Percentiles rank a stretch among this genome's conserved stretches.
Conservation (phyloP, 176 grass and related monocot genomes). For the Puya raimondii region DNA sequence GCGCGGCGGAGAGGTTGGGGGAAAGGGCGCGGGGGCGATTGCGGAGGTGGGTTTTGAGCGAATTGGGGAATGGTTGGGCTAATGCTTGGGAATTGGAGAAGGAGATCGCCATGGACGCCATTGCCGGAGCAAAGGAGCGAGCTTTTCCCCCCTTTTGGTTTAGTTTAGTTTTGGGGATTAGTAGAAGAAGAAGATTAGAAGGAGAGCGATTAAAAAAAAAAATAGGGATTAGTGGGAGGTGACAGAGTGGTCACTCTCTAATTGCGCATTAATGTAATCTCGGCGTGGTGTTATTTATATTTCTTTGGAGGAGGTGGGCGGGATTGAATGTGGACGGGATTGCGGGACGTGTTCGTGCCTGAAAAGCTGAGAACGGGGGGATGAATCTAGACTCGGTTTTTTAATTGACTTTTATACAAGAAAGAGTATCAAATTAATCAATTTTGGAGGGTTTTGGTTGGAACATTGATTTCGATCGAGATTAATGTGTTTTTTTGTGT, state of each 20-base stretch:
- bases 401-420: neutral
- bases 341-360: neutral
- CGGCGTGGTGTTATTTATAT: too few species aligned
- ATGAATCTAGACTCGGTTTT: neutral
- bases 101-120: conserved; percentile 12
- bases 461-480: too few species aligned
- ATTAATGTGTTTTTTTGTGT: too few species aligned
- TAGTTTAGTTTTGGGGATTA: neutral
- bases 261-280: too few species aligned
- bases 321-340: neutral
- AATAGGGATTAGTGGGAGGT: neutral
- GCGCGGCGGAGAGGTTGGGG: conserved; percentile 3
- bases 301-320: neutral
- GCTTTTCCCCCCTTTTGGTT: neutral
- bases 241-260: too few species aligned
- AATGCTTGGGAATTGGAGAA: neutral
- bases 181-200: neutral
- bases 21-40: neutral
- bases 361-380: neutral
- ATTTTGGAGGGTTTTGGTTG: neutral
- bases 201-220: neutral
- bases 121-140: neutral
- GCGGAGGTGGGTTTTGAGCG: neutral
- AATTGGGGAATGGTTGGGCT: neutral
- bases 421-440: neutral